Evolutionary conservation across 768 basidiomycete species (phyloP).

Genomic region (Phlegmacium glaucopus): DNA sequence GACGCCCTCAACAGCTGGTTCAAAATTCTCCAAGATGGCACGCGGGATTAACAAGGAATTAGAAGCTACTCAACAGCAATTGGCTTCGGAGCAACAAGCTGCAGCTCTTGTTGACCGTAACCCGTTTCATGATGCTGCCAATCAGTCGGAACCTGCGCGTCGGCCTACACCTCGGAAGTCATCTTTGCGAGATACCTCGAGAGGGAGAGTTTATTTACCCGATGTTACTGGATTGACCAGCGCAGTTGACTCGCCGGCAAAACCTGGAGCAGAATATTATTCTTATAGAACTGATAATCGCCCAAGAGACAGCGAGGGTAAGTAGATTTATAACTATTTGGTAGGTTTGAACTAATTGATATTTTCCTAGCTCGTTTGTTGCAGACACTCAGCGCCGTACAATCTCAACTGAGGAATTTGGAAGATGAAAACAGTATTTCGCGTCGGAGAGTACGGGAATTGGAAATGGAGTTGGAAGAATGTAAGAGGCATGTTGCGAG

Average conservation of each 20-base stretch:
- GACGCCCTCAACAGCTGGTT: conserved; percentile 52
- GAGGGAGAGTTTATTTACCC: conserved; percentile 57
- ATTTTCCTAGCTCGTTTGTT: conserved; percentile 51
- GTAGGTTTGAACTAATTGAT: not conserved
- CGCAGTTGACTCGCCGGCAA: conserved; percentile 73
- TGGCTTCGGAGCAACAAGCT: conserved; percentile 1
- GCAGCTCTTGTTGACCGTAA: conserved; percentile 25
- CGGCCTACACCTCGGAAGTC: conserved; percentile 17
- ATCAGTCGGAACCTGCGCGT: conserved; percentile 16
- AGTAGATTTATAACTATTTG: conserved; percentile 6
- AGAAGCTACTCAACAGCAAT: conserved; percentile 15
- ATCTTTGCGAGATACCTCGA: conserved; percentile 21
- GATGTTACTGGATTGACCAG: conserved; percentile 84
- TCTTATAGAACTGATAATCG: conserved; percentile 42
- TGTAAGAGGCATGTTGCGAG: conserved; percentile 75
- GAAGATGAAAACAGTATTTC: conserved; percentile 84
- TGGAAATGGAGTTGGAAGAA: conserved; percentile 82
- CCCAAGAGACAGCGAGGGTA: conserved; percentile 66
- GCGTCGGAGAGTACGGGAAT: conserved; percentile 76
- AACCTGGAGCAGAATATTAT: conserved; percentile 48
- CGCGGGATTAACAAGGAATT: conserved; percentile 42
- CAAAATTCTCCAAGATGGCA: conserved; percentile 61
- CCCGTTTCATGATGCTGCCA: conserved; percentile 35
- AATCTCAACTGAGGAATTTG: conserved; percentile 64
- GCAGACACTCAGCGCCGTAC: conserved; percentile 59